Evolutionary conservation across 2,329 filamentous ascomycete genomes (phyloP), one percentile per base, ranked within the genome.

Genomic region (Pseudocercospora pini-densiflorae): DNA sequence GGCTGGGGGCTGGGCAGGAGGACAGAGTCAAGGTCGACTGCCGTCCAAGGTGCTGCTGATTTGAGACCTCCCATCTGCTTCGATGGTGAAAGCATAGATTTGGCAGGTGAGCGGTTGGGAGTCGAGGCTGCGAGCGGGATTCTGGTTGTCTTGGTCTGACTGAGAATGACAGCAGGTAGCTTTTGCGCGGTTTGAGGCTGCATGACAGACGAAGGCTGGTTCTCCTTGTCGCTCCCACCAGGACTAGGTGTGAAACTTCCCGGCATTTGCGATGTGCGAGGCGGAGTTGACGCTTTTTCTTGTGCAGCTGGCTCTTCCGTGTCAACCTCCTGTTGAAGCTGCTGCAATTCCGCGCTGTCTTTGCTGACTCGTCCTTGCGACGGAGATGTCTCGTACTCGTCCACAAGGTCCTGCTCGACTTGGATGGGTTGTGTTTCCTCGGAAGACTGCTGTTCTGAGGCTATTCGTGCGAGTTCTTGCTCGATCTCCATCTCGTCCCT

Each of bases 1-100:
- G 73, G 57, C 27, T 73, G 69, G 0, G 82, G 81, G 73, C 75
- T 83, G 77, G 76, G 75, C 10, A 81, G 73, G 63, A 95, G 89
- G 1, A 95, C 82, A 1, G 85, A 81, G 31, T 97, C 94, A 3
- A 97, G 83, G 72, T 97, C 92, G 2, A 91, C 84, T 0, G 91
- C 83, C 4, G 84, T 85, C 94, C 94, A 98, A 0, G 89, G 82
- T 19, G 79, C 76, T 0, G 86, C 83, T 0, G 86, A 87, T 5
- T 81, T 78, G 1, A 83, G 80, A 2, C 55, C 55, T 19, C 55
- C 55, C 5, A 80, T 81, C 6, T 88, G 77, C 75, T 84, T 85
- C 72, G 68, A 79, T 75, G 67, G 80, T 61, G 71, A 79, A 49
- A 69, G 29, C 21, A 62, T 49, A 36, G 51, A 65, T 59, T 68